A percentile compares a stretch with the other conserved stretches of the same genome.
Conservation (phyloP, 2,329 filamentous ascomycete species). For the Byssothecium circinans region DNA sequence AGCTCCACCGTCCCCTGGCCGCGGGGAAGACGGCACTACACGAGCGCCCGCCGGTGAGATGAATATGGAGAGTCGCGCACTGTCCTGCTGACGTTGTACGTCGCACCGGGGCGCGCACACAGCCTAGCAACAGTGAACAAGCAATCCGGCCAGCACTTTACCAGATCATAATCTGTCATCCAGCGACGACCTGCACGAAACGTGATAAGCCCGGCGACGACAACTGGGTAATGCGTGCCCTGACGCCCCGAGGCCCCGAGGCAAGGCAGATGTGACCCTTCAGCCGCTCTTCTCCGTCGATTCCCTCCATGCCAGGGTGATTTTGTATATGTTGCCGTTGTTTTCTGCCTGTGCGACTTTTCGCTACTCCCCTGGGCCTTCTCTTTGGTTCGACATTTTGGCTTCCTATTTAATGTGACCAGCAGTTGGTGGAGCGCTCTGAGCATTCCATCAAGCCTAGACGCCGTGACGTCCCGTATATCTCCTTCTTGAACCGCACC, state of each 20-base stretch:
- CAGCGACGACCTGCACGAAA: constrained; percentile 2
- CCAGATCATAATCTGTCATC: constrained; percentile 17
- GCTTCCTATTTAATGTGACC: background rate
- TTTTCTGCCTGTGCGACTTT: constrained; percentile 5
- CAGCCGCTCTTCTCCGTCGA: background rate
- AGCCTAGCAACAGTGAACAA: too few species aligned
- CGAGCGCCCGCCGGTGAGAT: constrained; percentile 4
- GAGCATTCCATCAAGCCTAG: background rate
- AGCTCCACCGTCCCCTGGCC: background rate
- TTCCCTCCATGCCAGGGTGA: background rate
- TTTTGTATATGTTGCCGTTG: constrained; percentile 10
- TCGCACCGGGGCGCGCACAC: constrained; percentile 8
- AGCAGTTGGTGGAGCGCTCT: background rate
- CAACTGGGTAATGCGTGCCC: constrained; percentile 7
- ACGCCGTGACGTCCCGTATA: background rate
- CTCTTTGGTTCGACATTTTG: background rate
- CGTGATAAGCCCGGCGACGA: constrained; percentile 18
- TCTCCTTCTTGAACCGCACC: background rate
- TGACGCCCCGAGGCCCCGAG: background rate
- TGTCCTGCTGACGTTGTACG: constrained; percentile 1
- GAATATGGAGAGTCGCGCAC: background rate
- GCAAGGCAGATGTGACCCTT: constrained; percentile 19
- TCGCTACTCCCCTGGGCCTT: constrained; percentile 6
- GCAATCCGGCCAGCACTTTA: constrained; percentile 4
- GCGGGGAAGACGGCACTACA: background rate